Percentiles rank a stretch among this genome's conserved stretches.
phyloP scores from a whole-genome alignment of 202 grass and related monocot species.

The Zoysia matrella region DNA sequence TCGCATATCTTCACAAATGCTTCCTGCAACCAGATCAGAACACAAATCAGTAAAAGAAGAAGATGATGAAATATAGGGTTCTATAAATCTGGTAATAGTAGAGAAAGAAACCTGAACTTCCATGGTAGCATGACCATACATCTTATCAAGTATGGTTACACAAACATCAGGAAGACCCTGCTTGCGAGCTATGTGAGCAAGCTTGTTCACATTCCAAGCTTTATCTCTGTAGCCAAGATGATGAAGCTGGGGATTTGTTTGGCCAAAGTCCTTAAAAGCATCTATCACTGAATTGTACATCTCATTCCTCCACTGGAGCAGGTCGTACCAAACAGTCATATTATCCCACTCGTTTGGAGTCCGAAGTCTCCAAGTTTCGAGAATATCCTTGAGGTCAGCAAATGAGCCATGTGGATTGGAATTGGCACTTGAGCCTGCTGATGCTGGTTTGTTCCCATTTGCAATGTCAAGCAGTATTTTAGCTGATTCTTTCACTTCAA shows the following conservation, averaged over 20 bases:
- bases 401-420: constrained; percentile 76
- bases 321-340: constrained; percentile 97
- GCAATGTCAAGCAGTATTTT: constrained; percentile 95
- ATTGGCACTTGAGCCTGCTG: constrained; percentile 82
- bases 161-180: constrained; percentile 98
- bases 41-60: constrained; percentile 18
- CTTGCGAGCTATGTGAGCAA: constrained; percentile 94
- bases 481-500: constrained; percentile 96
- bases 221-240: constrained; percentile 99
- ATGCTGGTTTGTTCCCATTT: constrained; percentile 93
- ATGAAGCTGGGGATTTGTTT: constrained; percentile 96
- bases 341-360: constrained; percentile 98
- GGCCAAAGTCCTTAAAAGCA: constrained; percentile 89
- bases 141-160: constrained; percentile 96
- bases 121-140: constrained; percentile 99
- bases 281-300: constrained; percentile 99
- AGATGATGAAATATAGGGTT: constrained; percentile 15
- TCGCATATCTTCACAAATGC: constrained; percentile 99
- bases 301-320: constrained; percentile 99
- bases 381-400: constrained; percentile 98
- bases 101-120: constrained; percentile 90
- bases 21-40: constrained; percentile 66
- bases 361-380: constrained; percentile 96
- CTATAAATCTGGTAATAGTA: constrained; percentile 23
- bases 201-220: constrained; percentile 99